These are phyloP conservation scores for Dictyostelium discoideum DNA, from an alignment of 78 protist species.

Conservation along the genomic window DNA sequence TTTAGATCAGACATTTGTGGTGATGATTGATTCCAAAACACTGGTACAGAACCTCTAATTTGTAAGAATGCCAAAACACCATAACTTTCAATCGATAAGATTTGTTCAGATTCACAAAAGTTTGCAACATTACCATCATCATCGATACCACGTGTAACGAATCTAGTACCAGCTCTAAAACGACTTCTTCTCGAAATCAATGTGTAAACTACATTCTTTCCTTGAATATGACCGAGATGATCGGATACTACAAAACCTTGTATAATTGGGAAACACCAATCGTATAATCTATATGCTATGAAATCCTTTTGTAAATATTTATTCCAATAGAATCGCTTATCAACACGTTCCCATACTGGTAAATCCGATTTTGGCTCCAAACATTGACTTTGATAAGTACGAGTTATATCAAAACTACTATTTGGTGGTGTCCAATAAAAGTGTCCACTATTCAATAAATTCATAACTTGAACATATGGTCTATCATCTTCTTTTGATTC, in stretches of 20 bases:
- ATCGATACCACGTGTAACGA: slow-evolving; percentile 91
- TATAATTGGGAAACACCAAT: slow-evolving; percentile 83
- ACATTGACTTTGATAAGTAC: slow-evolving; percentile 50
- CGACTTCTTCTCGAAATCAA: slow-evolving; percentile 80
- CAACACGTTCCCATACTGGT: slow-evolving; percentile 70
- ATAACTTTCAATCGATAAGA: not conserved
- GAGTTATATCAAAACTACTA: slow-evolving; percentile 47
- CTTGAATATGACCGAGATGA: slow-evolving; percentile 14
- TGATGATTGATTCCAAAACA: slow-evolving; percentile 90
- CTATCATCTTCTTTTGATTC: slow-evolving; percentile 9
- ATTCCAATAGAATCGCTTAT: slow-evolving; percentile 80
- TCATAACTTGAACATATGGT: slow-evolving; percentile 71
- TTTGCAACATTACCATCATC: slow-evolving; percentile 94
- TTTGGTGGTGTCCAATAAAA: slow-evolving; percentile 64
- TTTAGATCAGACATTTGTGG: slow-evolving; percentile 67
- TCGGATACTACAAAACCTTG: slow-evolving; percentile 47
- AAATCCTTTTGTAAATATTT: slow-evolving; percentile 66
- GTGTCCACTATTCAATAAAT: slow-evolving; percentile 48
- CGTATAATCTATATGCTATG: slow-evolving; percentile 61
- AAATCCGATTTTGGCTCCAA: slow-evolving; percentile 25
- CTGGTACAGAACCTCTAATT: slow-evolving; percentile 90
- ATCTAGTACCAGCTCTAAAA: slow-evolving; percentile 90
- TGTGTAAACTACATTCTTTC: slow-evolving; percentile 2
- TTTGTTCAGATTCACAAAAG: slow-evolving; percentile 91
- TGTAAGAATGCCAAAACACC: slow-evolving; percentile 49